These are phyloP conservation scores for Xanthoparmelia taractica DNA, from an alignment of 495 filamentous ascomycete genomes.

Conservation along the genomic window DNA sequence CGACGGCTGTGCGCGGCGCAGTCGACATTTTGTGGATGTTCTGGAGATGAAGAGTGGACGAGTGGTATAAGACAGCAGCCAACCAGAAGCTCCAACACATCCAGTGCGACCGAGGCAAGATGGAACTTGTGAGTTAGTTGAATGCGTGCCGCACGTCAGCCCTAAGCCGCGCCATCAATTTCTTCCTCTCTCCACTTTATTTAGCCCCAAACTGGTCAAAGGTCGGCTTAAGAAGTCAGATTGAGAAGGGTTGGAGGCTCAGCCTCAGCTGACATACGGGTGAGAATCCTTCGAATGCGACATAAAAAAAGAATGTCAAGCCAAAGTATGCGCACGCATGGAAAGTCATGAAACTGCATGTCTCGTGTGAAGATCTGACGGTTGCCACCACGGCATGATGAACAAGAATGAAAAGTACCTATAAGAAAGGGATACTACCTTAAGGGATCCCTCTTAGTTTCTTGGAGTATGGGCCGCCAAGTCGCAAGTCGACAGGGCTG, in stretches of 20 bases:
- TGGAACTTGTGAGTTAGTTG: background rate
- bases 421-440: too few species aligned
- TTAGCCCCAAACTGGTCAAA: background rate
- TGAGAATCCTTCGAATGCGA: background rate
- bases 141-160: background rate
- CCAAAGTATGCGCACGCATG: background rate
- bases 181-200: background rate
- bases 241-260: background rate
- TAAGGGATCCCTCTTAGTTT: too few species aligned
- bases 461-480: too few species aligned
- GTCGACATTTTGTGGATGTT: background rate
- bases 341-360: background rate
- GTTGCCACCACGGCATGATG: too few species aligned
- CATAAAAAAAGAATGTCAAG: background rate
- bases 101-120: background rate
- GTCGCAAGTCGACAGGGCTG: too few species aligned
- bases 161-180: background rate
- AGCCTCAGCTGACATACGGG: background rate
- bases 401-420: too few species aligned
- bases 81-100: background rate
- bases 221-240: background rate
- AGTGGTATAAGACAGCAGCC: background rate
- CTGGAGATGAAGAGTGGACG: background rate
- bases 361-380: too few species aligned
- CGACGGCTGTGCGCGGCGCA: background rate